Evolutionary conservation across 306 rosid species (phyloP).

Genomic region (Ormosia emarginata): DNA sequence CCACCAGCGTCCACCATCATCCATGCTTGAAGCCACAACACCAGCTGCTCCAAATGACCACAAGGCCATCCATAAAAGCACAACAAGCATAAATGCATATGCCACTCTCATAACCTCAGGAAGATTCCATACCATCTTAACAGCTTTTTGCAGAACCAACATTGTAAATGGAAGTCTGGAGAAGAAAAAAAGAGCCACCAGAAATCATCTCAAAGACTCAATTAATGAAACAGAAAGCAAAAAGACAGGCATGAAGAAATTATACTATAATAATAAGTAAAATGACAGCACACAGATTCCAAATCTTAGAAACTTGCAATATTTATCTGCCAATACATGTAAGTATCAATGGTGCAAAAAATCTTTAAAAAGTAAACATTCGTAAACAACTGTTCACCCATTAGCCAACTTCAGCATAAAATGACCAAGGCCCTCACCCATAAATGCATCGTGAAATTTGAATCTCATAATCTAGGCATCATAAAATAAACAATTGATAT

Average conservation of each 20-base stretch:
- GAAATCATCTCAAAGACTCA: slow-evolving; percentile 1
- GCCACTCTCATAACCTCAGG: slow-evolving; percentile 83
- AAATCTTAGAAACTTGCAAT: background rate
- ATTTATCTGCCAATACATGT: background rate
- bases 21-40: slow-evolving; percentile 93
- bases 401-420: background rate
- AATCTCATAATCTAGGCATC: background rate
- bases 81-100: slow-evolving; percentile 69
- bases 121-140: slow-evolving; percentile 87
- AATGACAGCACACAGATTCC: background rate
- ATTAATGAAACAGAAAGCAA: background rate
- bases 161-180: slow-evolving; percentile 91
- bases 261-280: background rate
- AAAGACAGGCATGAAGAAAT: background rate
- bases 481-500: background rate
- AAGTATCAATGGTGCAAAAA: background rate
- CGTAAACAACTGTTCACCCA: background rate
- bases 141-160: slow-evolving; percentile 90
- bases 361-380: background rate
- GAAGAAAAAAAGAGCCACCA: slow-evolving; percentile 20
- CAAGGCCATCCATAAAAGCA: slow-evolving; percentile 84
- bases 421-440: background rate
- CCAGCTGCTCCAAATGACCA: slow-evolving; percentile 99
- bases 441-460: background rate
- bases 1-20: slow-evolving; percentile 97